A percentile compares a stretch with the other conserved stretches of the same genome.
These are phyloP conservation scores for Petasospora fabianii DNA, from an alignment of 1,139 yeast species.

Conservation along the genomic window DNA sequence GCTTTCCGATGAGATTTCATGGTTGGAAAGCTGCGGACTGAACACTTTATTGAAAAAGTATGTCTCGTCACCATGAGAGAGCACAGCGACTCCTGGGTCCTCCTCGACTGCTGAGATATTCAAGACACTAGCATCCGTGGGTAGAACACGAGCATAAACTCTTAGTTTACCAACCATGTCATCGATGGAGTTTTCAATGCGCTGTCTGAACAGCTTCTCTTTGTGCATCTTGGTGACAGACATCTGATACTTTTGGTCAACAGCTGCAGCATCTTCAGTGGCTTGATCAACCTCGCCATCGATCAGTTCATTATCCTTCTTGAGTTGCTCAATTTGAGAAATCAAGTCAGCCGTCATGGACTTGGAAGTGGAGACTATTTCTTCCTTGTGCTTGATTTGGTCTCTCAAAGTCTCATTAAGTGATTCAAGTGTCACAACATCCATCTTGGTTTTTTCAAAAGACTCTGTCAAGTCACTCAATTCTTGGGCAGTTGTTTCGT, in stretches of 20 bases:
- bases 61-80: conserved; percentile 1
- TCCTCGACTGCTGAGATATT: conserved; percentile 2
- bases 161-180: conserved; percentile 40
- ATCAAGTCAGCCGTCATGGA: conserved; percentile 1
- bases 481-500: conserved; percentile 9
- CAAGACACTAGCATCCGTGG: neutral
- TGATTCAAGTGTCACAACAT: conserved; percentile 3
- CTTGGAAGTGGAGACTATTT: neutral
- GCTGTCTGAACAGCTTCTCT: conserved; percentile 34
- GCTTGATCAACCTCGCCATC: conserved; percentile 5
- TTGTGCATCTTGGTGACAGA: conserved; percentile 26
- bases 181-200: conserved; percentile 51
- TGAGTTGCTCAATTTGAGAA: conserved; percentile 8
- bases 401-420: conserved; percentile 1
- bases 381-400: conserved; percentile 6
- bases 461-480: conserved; percentile 4
- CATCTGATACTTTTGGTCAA: conserved; percentile 7
- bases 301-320: conserved; percentile 6
- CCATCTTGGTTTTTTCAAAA: neutral
- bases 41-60: conserved; percentile 18
- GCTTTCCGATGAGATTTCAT: conserved; percentile 16
- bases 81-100: conserved; percentile 10
- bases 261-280: conserved; percentile 1
- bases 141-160: conserved; percentile 30
- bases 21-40: neutral